Evolutionary conservation across 768 basidiomycete species (phyloP).

Genomic region (Xanthoconium purpureum): DNA sequence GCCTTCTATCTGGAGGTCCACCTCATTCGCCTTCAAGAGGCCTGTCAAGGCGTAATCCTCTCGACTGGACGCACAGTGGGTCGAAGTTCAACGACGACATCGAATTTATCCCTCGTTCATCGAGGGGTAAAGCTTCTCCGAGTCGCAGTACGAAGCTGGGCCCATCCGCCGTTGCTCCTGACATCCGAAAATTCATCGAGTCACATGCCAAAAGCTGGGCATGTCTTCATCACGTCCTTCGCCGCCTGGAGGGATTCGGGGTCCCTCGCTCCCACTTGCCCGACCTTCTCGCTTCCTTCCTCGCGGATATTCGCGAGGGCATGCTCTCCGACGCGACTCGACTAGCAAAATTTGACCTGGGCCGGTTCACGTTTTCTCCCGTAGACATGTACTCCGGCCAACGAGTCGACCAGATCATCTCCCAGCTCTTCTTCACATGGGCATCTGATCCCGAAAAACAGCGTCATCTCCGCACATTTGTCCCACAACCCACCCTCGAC

Average conservation of each 20-base stretch:
- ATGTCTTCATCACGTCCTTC: conserved; percentile 24
- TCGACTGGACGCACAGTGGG: conserved; percentile 1
- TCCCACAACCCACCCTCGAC: conserved; percentile 35
- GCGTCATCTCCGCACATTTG: conserved; percentile 20
- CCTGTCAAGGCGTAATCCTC: neutral
- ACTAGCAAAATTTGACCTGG: conserved; percentile 36
- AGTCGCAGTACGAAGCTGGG: neutral
- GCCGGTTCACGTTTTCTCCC: conserved; percentile 41
- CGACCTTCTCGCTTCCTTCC: conserved; percentile 44
- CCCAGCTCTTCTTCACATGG: conserved; percentile 57
- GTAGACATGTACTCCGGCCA: conserved; percentile 24
- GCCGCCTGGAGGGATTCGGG: conserved; percentile 49
- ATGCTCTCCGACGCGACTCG: conserved; percentile 15
- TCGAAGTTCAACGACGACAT: neutral
- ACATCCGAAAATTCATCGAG: conserved; percentile 32
- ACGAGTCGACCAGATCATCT: conserved; percentile 48
- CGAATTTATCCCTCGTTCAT: neutral
- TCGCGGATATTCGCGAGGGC: conserved; percentile 37
- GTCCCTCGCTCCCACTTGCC: conserved; percentile 39
- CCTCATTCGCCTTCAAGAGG: neutral
- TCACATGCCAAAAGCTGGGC: conserved; percentile 41
- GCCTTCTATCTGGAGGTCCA: conserved; percentile 8
- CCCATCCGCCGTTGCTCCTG: neutral
- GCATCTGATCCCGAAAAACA: conserved; percentile 36
- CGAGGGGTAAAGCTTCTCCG: neutral